Conservation (phyloP, 2,329 filamentous ascomycete species). For the Aaosphaeria pasadenensis region DNA sequence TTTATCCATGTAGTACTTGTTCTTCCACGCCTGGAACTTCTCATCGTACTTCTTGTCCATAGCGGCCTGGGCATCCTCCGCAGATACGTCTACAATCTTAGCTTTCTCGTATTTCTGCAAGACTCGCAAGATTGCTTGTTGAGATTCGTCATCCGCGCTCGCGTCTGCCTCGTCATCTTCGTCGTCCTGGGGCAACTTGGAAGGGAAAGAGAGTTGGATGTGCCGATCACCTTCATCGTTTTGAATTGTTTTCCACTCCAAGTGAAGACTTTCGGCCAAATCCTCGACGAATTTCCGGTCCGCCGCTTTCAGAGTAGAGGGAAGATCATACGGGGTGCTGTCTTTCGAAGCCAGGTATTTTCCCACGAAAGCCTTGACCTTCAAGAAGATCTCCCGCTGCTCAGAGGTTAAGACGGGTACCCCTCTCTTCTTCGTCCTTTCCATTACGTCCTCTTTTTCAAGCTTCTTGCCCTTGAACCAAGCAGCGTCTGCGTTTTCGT, state of each 20-base stretch:
- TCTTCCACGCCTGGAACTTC: slow-evolving; percentile 91
- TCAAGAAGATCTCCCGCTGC: slow-evolving; percentile 79
- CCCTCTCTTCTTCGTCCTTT: slow-evolving; percentile 57
- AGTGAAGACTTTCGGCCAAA: slow-evolving; percentile 66
- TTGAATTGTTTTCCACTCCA: slow-evolving; percentile 63
- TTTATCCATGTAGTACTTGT: slow-evolving; percentile 86
- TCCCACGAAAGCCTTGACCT: slow-evolving; percentile 78
- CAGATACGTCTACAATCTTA: slow-evolving; percentile 73
- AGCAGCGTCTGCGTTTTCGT: slow-evolving; percentile 80
- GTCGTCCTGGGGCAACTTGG: slow-evolving; percentile 50
- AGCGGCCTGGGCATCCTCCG: slow-evolving; percentile 73
- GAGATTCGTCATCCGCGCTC: slow-evolving; percentile 76
- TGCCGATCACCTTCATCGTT: slow-evolving; percentile 65
- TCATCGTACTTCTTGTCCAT: slow-evolving; percentile 84
- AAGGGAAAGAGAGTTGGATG: slow-evolving; percentile 61
- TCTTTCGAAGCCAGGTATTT: slow-evolving; percentile 54
- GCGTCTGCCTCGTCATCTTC: slow-evolving; percentile 57
- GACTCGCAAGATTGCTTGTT: slow-evolving; percentile 78
- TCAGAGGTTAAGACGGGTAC: slow-evolving; percentile 72
- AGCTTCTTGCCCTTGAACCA: slow-evolving; percentile 89
- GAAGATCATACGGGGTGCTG: slow-evolving; percentile 64
- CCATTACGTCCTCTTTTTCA: slow-evolving; percentile 65
- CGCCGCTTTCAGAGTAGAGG: slow-evolving; percentile 68
- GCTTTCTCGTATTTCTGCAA: slow-evolving; percentile 91
- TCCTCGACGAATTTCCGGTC: slow-evolving; percentile 94